Base-by-base conservation (phyloP, 2,329 filamentous ascomycete genomes). In the Paraconiothyrium sp. region DNA sequence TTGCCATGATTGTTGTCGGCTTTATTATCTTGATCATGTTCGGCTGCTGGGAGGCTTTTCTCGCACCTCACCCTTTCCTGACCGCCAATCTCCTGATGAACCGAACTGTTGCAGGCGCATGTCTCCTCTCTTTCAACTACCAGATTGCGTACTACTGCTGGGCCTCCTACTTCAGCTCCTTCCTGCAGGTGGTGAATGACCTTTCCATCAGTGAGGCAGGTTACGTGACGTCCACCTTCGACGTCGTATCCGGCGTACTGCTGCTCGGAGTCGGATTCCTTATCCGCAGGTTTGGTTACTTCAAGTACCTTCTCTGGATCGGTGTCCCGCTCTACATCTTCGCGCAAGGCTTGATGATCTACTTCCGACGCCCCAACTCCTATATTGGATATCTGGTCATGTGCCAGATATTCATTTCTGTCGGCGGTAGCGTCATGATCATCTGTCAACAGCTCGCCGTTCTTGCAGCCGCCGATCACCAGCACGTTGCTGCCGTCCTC, bases 101-200 rank as follows among this genome's bases (percentile, higher is more conserved):
- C 54, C 81, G 82, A 22, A 86, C 84, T 1, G 80, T 86, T 13
- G 63, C 85, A 3, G 84, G 84, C 11, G 82, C 85, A 5, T 87
- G 82, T 58, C 64, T 84, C 14, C 73, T 87, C 8, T 78, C 82
- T n/a, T 78, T 79, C n/a, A 70, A 68, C 1, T 61, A 69, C 51
- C 72, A 71, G 52, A 54, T 73, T 60, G 65, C 62, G 57, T 74
- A 66, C 44, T 73, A 65, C 59, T 72, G 73, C 67, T 81, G 79
- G 79, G 69, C 76, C 63, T 62, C 60, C 37, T 81, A 80, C 68
- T 81, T 79, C 67, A 72, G 70, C 52, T 80, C 78, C 7, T 80
- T 77, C 66, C 69, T 80, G 2, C 74, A 76, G 54, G 79, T 81
- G 10, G 78, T 81, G 3, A 71, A 73, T 55, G 65, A 70, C 48